These are phyloP conservation scores for Hura crepitans DNA, from an alignment of 441 rosid species.

Conservation along the genomic window DNA sequence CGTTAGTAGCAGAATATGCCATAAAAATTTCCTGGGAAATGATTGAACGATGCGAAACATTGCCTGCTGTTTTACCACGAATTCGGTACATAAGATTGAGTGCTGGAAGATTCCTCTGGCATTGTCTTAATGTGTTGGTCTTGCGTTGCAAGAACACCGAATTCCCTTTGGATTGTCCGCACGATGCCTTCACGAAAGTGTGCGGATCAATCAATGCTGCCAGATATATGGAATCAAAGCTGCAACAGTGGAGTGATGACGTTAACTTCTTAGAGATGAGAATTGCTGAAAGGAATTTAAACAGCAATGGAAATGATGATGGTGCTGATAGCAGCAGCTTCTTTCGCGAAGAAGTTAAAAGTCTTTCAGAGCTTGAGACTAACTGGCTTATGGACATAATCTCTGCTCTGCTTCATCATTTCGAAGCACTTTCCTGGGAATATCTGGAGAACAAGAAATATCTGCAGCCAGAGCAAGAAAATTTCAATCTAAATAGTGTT, in stretches of 20 bases:
- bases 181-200: conserved; percentile 39
- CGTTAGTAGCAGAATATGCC: conserved; percentile 49
- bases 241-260: conserved; percentile 81
- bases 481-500: conserved; percentile 5
- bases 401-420: conserved; percentile 46
- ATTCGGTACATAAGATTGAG: conserved; percentile 53
- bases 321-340: conserved; percentile 34
- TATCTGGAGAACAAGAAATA: conserved; percentile 31
- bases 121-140: conserved; percentile 46
- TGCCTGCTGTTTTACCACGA: conserved; percentile 43
- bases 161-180: conserved; percentile 29
- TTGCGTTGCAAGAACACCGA: conserved; percentile 47
- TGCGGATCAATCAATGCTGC: conserved; percentile 68
- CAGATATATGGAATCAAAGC: conserved; percentile 52
- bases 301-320: conserved; percentile 13
- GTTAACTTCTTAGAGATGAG: conserved; percentile 58
- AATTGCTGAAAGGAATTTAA: conserved; percentile 34
- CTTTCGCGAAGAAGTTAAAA: conserved; percentile 60
- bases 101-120: conserved; percentile 68
- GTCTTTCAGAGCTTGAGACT: conserved; percentile 54
- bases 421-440: conserved; percentile 48
- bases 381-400: conserved; percentile 72
- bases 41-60: conserved; percentile 52
- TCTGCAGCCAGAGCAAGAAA: conserved; percentile 32
- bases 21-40: conserved; percentile 47